Percentiles rank a stretch among this genome's conserved stretches.
Evolutionary conservation across 305 asterid genomes (phyloP).

Genomic region (Nicotiana rustica): DNA sequence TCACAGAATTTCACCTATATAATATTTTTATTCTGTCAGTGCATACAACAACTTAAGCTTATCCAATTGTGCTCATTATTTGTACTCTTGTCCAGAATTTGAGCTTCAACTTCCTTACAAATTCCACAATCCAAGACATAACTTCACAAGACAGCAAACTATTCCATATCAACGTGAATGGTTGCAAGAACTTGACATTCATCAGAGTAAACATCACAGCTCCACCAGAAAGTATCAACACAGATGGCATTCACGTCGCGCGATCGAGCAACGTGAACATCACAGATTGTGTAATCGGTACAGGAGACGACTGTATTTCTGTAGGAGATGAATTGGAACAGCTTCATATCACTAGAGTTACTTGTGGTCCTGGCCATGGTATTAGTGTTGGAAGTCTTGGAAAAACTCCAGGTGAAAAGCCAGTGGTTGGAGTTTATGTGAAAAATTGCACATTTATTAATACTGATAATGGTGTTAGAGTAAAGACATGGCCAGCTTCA

Average conservation of each 20-base stretch:
- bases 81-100: conserved; percentile 28
- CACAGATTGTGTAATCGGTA: conserved; percentile 18
- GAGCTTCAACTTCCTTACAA: conserved; percentile 39
- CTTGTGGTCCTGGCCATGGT: conserved; percentile 50
- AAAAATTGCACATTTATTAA: conserved; percentile 35
- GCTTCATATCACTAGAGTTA: conserved; percentile 33
- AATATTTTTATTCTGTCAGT: not conserved
- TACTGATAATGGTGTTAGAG: conserved; percentile 41
- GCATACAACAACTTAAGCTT: not conserved
- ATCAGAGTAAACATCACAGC: conserved; percentile 33
- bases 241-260: conserved; percentile 45
- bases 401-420: conserved; percentile 29
- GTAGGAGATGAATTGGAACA: conserved; percentile 42
- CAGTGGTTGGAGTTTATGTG: conserved; percentile 35
- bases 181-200: conserved; percentile 34
- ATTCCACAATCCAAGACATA: conserved; percentile 36
- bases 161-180: conserved; percentile 38
- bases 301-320: conserved; percentile 47
- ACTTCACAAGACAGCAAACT: conserved; percentile 41
- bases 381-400: conserved; percentile 47
- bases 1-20: not conserved
- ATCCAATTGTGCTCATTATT: not conserved
- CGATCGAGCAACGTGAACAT: conserved; percentile 34
- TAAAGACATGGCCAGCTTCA: conserved; percentile 48
- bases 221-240: conserved; percentile 44